Conservation (phyloP, 352 stramenopile species). For the Salisapilia sapeloensis region DNA sequence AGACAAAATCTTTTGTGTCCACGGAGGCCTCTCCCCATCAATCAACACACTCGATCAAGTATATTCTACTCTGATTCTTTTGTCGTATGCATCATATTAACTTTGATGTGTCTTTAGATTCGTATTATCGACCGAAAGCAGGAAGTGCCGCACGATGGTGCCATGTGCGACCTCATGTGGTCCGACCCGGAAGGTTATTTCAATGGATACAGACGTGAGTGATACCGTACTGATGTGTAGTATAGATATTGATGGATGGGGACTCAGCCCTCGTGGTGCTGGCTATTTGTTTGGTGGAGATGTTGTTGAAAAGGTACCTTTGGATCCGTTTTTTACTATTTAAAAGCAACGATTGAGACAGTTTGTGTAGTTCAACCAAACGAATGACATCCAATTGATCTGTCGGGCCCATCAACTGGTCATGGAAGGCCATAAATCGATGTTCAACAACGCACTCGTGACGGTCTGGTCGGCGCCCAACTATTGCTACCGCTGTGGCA, state of each 20-base stretch:
- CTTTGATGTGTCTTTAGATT: constrained; percentile 14
- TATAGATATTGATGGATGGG: constrained; percentile 97
- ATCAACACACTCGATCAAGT: constrained; percentile 85
- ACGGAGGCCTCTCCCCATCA: constrained; percentile 92
- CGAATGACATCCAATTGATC: constrained; percentile 96
- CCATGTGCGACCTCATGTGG: constrained; percentile 97
- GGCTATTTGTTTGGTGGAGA: constrained; percentile 98
- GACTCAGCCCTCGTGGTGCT: constrained; percentile 90
- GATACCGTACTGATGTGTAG: not conserved
- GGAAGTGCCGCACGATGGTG: constrained; percentile 97
- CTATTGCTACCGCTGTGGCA: constrained; percentile 98
- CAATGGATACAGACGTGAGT: not conserved
- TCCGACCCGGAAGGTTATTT: constrained; percentile 76
- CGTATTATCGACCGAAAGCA: constrained; percentile 94
- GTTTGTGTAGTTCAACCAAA: constrained; percentile 94
- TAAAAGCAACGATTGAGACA: no score
- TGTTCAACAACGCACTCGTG: constrained; percentile 97
- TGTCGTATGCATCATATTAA: not conserved
- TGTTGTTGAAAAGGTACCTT: constrained; percentile 86
- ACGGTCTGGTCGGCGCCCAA: constrained; percentile 99
- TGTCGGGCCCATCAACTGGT: constrained; percentile 96
- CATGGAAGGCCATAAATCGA: constrained; percentile 84
- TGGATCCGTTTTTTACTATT: no score
- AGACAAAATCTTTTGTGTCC: constrained; percentile 98
- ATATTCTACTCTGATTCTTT: not conserved